phyloP scores from a whole-genome alignment of 2,329 filamentous ascomycete species.

The Curvularia lunata region DNA sequence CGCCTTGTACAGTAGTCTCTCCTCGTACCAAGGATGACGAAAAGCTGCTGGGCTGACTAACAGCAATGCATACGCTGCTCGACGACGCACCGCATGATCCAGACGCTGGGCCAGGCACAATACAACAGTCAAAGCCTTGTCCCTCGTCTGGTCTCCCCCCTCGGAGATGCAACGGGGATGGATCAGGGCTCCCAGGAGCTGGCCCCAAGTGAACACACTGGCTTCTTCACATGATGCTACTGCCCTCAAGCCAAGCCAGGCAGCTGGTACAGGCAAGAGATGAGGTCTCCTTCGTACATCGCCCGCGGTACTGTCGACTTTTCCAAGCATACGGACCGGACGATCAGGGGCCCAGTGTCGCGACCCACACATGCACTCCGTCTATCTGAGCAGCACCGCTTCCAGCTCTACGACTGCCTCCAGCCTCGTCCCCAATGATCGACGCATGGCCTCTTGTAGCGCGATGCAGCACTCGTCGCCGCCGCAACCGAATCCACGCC shows the following conservation, averaged over 20 bases:
- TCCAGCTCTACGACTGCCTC: neutral
- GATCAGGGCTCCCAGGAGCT: neutral
- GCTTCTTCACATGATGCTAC: neutral
- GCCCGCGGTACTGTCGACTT: neutral
- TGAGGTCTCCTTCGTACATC: neutral
- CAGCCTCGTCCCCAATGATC: conserved; percentile 1
- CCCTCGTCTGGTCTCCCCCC: neutral
- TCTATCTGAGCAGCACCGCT: neutral
- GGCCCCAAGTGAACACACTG: neutral
- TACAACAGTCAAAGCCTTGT: neutral
- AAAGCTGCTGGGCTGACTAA: neutral
- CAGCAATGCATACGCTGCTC: neutral
- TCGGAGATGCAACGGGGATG: neutral
- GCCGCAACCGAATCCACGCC: conserved; percentile 11
- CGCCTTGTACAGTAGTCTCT: neutral
- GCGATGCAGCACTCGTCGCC: conserved; percentile 4
- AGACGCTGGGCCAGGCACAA: neutral
- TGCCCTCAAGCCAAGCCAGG: neutral
- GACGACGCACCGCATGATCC: too few relatives aligned
- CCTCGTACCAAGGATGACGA: neutral
- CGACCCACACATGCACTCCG: neutral
- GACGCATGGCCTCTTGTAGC: neutral
- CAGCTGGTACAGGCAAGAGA: neutral
- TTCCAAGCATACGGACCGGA: conserved; percentile 2
- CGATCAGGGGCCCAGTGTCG: conserved; percentile 2